Evolutionary conservation across 768 basidiomycete genomes (phyloP), one percentile per base, ranked within the genome.

Genomic region (Kondoa subrosea): DNA sequence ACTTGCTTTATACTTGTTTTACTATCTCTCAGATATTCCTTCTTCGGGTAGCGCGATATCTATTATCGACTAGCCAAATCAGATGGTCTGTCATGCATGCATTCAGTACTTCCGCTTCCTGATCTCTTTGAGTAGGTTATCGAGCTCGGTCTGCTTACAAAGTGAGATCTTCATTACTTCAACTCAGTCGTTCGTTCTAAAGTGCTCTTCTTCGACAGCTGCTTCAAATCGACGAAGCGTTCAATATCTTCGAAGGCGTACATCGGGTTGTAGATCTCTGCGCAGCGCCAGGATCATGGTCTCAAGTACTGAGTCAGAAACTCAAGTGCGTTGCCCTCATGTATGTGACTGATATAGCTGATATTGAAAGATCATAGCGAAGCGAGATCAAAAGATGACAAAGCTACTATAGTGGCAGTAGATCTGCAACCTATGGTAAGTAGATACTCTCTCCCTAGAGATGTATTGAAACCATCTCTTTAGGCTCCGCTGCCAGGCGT

Each of bases 401-500:
- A 66, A 27, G 71, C 75, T 3, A 73, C 70, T 34, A 75, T 78
- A 30, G 76, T 78, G 16, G 76, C 76, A 0, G 76, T 78, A 1
- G 77, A 78, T 62, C 67, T 78, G 17, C 77, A 77, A 67, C 77
- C 77, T 1, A 78, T 78, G 76, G 75, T 75, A 16, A 65, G 72
- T 17, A 27, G 21, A n/a, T n/a, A 34, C 16, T 25, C 1, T 30
- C 30, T 25, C 17, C 25, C 1, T 0, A n/a, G 25, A 56, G n/a
- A 1, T 17, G 16, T 29, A 1, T 32, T 16, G 1, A 4, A 50
- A 17, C 4, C 56, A 2, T 25, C n/a, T 4, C 1, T 3, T 1
- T 40, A 79, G 78, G 79, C 79, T 3, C 80, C 79, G 0, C 66
- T 80, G 12, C 73, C 76, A 1, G 76, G 77, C 56, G 77, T 79